These are phyloP conservation scores for Thermothelomyces thermophilus DNA, from an alignment of 2,329 filamentous ascomycete genomes.

Conservation along the genomic window DNA sequence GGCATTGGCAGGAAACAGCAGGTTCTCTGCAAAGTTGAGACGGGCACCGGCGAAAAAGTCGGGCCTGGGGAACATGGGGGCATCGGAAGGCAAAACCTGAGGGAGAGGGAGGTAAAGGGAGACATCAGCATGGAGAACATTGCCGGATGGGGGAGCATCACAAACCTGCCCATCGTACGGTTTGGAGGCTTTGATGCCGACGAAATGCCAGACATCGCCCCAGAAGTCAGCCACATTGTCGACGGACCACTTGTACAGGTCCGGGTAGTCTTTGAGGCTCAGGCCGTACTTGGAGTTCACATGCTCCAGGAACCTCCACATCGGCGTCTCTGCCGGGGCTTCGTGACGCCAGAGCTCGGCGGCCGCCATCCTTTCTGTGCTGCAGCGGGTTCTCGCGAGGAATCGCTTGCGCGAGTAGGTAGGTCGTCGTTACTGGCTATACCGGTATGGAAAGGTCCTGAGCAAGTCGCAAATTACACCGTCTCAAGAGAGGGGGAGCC, in stretches of 20 bases:
- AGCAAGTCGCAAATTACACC: no score
- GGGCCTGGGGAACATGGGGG: conserved; percentile 78
- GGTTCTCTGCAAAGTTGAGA: conserved; percentile 92
- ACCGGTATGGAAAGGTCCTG: no score
- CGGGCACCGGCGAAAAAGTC: conserved; percentile 73
- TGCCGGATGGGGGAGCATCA: conserved; percentile 12
- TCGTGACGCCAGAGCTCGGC: conserved; percentile 65
- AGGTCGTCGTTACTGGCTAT: no score
- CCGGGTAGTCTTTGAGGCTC: conserved; percentile 58
- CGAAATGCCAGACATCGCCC: conserved; percentile 78
- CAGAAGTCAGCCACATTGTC: conserved; percentile 71
- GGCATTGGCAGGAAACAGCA: conserved; percentile 66
- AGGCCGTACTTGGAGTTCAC: conserved; percentile 63
- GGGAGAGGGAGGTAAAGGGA: no score
- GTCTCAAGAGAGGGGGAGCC: no score
- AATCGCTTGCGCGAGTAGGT: no score
- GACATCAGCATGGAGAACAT: background rate
- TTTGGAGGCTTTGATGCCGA: conserved; percentile 63
- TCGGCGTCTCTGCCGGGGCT: conserved; percentile 58
- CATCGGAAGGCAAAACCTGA: conserved; percentile 60
- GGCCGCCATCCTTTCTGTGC: conserved; percentile 16
- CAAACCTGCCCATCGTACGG: conserved; percentile 51
- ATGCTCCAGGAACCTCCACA: conserved; percentile 63
- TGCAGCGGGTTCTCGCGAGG: no score
- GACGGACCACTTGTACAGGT: conserved; percentile 82